Base-by-base conservation (phyloP, 2,329 filamentous ascomycete species). In the Talaromyces funiculosus region DNA sequence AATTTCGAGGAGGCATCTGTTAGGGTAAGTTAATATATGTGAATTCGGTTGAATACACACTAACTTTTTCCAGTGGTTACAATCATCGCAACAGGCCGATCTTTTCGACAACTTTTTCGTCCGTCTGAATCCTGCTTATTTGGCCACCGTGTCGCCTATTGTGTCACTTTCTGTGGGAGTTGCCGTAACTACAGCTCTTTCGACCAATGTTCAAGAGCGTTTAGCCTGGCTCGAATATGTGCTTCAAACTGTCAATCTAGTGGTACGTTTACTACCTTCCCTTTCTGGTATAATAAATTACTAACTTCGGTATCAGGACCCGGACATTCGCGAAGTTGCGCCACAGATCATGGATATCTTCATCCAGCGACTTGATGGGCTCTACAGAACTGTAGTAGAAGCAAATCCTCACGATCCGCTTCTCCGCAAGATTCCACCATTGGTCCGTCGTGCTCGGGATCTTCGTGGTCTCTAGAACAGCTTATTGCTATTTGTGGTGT, bases 81-180 rank as follows among this genome's bases (percentile, higher is more conserved):
- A 86, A 75, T 87, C 85, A 5, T 70, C 74, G 33, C 81, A 82
- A 59, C 83, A 86, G 65, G 77, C 78, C 16, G 80, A 82, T 49
- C 75, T 88, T n/a, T 88, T 87, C 68, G 83, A 86, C 69, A 78
- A 80, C 29, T 77, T 86, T 56, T 87, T 88, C 67, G 78, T 84
- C 22, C 80, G 78, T 59, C 77, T 82, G 66, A 81, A 83, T 62
- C 84, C 85, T 0, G 71, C 74, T 8, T 87, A 85, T 69, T 74
- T 87, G 24, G 74, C 74, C 18, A 75, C 77, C 40, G 78, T 87
- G 18, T 80, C 82, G 31, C 80, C 83, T 1, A 78, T 88, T 42
- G 79, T 87, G 37, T 77, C 80, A 24, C 78, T 88, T 43, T 86
- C 84, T 2, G 83, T 86, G 26, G 83, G 82, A 57, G 84, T 84